Evolutionary conservation across 2,329 filamentous ascomycete genomes (phyloP), one percentile per base, ranked within the genome.

Genomic region (Penicillium vulpinum): DNA sequence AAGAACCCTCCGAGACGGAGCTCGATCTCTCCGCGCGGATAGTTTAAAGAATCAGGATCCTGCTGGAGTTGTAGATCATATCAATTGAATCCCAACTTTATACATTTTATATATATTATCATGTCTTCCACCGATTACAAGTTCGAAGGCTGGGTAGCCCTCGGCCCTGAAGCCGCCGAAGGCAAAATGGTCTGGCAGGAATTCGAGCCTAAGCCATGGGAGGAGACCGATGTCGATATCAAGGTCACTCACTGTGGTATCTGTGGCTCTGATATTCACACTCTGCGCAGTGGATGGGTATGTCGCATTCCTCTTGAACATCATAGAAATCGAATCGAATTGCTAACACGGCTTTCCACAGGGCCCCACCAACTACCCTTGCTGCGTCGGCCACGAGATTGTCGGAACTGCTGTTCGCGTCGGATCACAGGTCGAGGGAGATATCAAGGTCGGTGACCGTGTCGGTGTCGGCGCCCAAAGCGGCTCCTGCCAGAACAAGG

Each of bases 321-420:
- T 28, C 8, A 26, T 49, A 16, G 5, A 7, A 16, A 22, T 39
- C 6, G 16, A 49, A 49, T 29, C 5, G 15, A 7, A 2, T 28
- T 16, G 16, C 55, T 35, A 22, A 18, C 31, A n/a, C 18, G 5
- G 6, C 9, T 24, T 41, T 31, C 2, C 16, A n/a, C 22, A 73
- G 71, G 68, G 70, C 2, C 68, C 68, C 29, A 68, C 70, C 16
- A 48, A 56, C 5, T 77, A 77, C 62, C 76, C 76, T 22, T 71
- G 83, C 41, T 82, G 81, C 49, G 83, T 87, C 35, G 85, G 85
- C 40, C 86, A 88, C 69, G 86, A 88, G 66, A 85, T 88, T 28
- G 81, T 88, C 52, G 86, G 86, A 54, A 79, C 74, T 2, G 83
- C 79, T 7, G 81, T 85, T 21, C 80, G 81, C 16, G 81, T 86